Conservation (phyloP, 1,284 basidiomycete species). For the Mycena sp. region DNA sequence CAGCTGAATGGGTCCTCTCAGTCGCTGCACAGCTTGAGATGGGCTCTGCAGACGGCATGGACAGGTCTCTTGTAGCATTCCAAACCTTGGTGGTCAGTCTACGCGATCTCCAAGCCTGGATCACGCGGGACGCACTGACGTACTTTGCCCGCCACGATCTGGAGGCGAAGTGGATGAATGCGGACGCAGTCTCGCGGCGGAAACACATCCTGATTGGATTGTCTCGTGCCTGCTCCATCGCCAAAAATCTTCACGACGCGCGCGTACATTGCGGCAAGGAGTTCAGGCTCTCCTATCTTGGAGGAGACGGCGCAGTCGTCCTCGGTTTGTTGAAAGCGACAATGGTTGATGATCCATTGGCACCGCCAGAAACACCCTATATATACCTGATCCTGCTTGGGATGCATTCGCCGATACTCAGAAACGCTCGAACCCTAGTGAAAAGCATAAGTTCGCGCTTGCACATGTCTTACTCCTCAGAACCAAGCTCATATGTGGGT, state of each 20-base stretch:
- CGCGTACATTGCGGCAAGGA: conserved; percentile 8
- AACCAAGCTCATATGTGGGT: conserved; percentile 11
- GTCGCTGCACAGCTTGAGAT: not conserved
- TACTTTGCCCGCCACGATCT: not conserved
- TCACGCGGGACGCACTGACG: not conserved
- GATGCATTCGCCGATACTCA: not conserved
- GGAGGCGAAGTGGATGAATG: conserved; percentile 6
- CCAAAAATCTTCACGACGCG: conserved; percentile 6
- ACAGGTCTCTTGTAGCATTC: not conserved
- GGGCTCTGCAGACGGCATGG: not conserved
- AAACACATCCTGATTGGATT: conserved; percentile 14
- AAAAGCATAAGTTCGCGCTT: conserved; percentile 5
- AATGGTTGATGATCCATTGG: not conserved
- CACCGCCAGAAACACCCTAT: not conserved
- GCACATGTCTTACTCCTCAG: not conserved
- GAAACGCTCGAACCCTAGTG: not conserved
- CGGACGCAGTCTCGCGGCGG: not conserved
- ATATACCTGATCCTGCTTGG: conserved; percentile 10
- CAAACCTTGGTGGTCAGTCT: not conserved
- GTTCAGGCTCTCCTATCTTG: conserved; percentile 1
- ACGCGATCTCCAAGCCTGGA: not conserved
- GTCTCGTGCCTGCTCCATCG: conserved; percentile 10
- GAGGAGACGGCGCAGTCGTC: not conserved
- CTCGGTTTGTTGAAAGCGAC: conserved; percentile 4
- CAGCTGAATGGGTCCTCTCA: not conserved